Base-by-base conservation (phyloP, 805 yeast genomes). In the Sugiyamaella boreocaroliniensis region DNA sequence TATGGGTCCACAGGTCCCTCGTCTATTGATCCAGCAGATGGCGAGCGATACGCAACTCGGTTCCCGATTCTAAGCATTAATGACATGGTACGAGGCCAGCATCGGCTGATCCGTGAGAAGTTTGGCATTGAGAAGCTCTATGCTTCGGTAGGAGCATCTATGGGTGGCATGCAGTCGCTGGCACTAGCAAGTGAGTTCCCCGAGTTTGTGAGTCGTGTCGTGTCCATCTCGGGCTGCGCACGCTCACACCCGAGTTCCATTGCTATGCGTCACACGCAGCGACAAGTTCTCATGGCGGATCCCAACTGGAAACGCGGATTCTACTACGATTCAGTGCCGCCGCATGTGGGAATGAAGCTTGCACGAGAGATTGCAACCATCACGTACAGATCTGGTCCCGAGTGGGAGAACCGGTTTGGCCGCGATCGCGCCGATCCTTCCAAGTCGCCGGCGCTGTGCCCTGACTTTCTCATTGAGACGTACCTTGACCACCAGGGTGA, bases 91-190 rank as follows among this genome's bases (percentile, higher is more conserved):
- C 73, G 96, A 50, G 96, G 95, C 0, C 97, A 90, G 70, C 76
- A 86, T 53, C 74, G 85, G 49, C 70, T 90, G 43, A 73, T 90
- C 16, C 71, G 69, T 26, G 77, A 82, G 45, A 80, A 77, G 45
- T 80, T 89, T 53, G 82, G 83, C 1, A 84, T 85, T 29, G 47
- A 61, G 1, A 84, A 80, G 64, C 69, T 90, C 22, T 79, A 81
- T 67, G 96, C 96, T 1, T 79, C 88, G 1, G 81, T 90, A 7
- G 97, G 97, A 5, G 83, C 95, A 2, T 87, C 96, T 0, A 87
- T 90, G 95, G 97, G 97, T n/a, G 97, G 97, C n/a, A 89, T 90
- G 97, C 97, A 89, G 71, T 83, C 92, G 8, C 75, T 90, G 51
- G 95, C 97, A 0, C 87, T 82, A 67, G 96, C 89, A 1, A 77